Evolutionary conservation across 148 eudicot genomes (phyloP).

Genomic region (Fallopia convolvulus): DNA sequence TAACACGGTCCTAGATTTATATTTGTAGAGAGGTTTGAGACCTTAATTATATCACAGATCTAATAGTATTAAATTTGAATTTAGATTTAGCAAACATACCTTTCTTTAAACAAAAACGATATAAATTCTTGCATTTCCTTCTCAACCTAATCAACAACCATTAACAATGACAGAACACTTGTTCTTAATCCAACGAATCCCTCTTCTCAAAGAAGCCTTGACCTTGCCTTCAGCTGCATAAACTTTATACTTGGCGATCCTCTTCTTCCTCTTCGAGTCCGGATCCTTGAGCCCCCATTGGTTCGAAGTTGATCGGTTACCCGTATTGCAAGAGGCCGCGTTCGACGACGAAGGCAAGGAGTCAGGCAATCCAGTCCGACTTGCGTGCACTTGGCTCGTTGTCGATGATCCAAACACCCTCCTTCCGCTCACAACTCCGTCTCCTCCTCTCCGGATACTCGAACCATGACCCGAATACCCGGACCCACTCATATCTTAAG

Average conservation of each 20-base stretch:
- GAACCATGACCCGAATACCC: not conserved
- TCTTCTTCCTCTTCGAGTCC: constrained; percentile 53
- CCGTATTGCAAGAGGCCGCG: not conserved
- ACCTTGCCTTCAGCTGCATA: constrained; percentile 71
- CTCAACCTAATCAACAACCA: constrained; percentile 25
- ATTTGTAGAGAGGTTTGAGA: no score
- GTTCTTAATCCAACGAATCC: constrained; percentile 70
- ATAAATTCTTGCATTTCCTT: not conserved
- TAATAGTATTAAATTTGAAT: no score
- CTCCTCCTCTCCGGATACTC: constrained; percentile 1
- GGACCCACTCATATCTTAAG: not conserved
- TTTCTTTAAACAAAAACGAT: not conserved
- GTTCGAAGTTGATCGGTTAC: not conserved
- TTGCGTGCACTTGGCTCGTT: constrained; percentile 2
- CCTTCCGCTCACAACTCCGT: not conserved
- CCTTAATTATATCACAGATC: no score
- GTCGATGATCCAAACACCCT: not conserved
- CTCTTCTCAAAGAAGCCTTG: constrained; percentile 56
- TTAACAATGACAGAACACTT: constrained; percentile 63
- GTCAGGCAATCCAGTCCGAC: not conserved
- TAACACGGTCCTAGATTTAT: no score
- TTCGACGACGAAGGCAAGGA: not conserved
- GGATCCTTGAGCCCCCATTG: constrained; percentile 57
- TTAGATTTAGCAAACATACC: no score
- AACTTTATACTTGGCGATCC: constrained; percentile 65